Conservation (phyloP, 2,329 filamentous ascomycete species). For the Hypoxylon rubiginosum region DNA sequence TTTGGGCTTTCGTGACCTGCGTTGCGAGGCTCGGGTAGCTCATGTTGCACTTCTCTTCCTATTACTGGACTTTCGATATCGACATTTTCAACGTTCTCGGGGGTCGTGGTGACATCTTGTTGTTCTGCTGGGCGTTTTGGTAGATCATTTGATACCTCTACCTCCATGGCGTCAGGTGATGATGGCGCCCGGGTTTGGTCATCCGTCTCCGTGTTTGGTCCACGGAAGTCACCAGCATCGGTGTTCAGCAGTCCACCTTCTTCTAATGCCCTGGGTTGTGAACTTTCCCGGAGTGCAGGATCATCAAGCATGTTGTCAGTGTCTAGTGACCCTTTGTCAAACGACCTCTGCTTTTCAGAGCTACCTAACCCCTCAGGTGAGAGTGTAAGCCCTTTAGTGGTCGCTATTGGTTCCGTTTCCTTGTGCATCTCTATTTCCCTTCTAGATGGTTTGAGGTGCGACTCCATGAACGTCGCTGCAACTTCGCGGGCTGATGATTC, state of each 20-base stretch:
- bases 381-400: conserved; percentile 52
- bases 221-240: conserved; percentile 41
- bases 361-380: conserved; percentile 54
- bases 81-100: conserved; percentile 3
- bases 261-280: conserved; percentile 55
- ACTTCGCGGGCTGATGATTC: conserved; percentile 41
- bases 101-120: conserved; percentile 42
- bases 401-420: conserved; percentile 22
- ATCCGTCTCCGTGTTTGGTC: conserved; percentile 36
- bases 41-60: conserved; percentile 44
- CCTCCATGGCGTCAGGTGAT: conserved; percentile 19
- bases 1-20: conserved; percentile 14
- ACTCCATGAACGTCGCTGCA: conserved; percentile 45
- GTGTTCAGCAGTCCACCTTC: conserved; percentile 46
- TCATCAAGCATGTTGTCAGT: conserved; percentile 63
- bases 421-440: conserved; percentile 29
- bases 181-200: conserved; percentile 19
- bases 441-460: conserved; percentile 21
- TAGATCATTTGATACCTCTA: conserved; percentile 7
- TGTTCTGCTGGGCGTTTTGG: conserved; percentile 4
- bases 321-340: conserved; percentile 56
- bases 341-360: conserved; percentile 53
- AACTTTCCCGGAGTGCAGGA: conserved; percentile 60
- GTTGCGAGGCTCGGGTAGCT: conserved; percentile 27
- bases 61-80: conserved; percentile 58